Percentiles rank a stretch among this genome's conserved stretches.
These are phyloP conservation scores for Arthrobotrys sinensis DNA, from an alignment of 2,329 filamentous ascomycete species.

Conservation along the genomic window DNA sequence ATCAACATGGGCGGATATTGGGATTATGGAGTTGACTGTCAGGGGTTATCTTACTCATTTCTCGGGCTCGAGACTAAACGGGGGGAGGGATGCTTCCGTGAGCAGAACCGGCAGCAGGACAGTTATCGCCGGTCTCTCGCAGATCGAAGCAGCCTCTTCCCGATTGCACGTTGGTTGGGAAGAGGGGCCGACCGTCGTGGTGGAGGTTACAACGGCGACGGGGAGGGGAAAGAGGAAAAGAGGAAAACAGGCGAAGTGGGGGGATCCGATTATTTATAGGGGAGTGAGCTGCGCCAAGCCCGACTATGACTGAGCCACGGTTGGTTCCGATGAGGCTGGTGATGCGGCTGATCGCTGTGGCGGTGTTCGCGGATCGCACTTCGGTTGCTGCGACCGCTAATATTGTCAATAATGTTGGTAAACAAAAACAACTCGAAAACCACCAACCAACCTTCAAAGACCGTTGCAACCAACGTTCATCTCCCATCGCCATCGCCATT, in stretches of 20 bases:
- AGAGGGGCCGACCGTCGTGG: conserved; percentile 51
- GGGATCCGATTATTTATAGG: conserved; percentile 40
- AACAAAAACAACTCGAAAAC: conserved; percentile 48
- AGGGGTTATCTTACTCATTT: conserved; percentile 32
- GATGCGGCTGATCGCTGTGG: background rate
- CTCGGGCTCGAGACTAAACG: conserved; percentile 30
- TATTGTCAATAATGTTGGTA: conserved; percentile 31
- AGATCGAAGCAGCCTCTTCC: conserved; percentile 59
- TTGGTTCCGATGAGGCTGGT: conserved; percentile 12
- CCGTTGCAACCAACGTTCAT: background rate
- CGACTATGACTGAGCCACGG: background rate
- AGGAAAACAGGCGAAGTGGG: conserved; percentile 43
- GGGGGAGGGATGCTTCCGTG: conserved; percentile 51
- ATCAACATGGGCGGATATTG: background rate
- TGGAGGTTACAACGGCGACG: conserved; percentile 39
- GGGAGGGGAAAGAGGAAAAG: conserved; percentile 38
- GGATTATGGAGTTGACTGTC: background rate
- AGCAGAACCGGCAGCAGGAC: conserved; percentile 13
- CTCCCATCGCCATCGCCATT: background rate
- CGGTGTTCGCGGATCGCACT: background rate
- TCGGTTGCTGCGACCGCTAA: conserved; percentile 1
- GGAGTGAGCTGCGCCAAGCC: conserved; percentile 27
- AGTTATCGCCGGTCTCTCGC: background rate
- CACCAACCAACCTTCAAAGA: background rate
- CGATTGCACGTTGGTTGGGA: conserved; percentile 49